Percentiles rank a stretch among this genome's conserved stretches.
Conservation (phyloP, 257 asterid species). For the Solanum ahanhuiri region DNA sequence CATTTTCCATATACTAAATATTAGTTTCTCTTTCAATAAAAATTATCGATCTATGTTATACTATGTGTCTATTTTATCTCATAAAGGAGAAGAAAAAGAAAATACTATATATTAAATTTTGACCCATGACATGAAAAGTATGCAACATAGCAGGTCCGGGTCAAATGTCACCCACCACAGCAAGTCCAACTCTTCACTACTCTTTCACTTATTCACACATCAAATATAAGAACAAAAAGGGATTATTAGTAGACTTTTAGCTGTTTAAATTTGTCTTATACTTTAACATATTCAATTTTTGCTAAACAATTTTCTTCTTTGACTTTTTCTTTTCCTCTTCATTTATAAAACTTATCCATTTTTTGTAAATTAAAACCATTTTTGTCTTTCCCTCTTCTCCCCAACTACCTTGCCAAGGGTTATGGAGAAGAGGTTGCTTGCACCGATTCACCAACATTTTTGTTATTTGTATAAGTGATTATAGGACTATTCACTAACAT, state of each 20-base stretch:
- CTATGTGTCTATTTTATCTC: background rate
- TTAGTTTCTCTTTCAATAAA: background rate
- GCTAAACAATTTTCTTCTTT: background rate
- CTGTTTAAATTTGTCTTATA: background rate
- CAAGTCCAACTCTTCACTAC: background rate
- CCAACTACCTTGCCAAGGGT: background rate
- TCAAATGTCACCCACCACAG: background rate
- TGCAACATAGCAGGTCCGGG: background rate
- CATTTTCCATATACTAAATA: background rate
- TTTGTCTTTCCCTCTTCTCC: background rate
- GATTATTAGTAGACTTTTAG: slow-evolving; percentile 3
- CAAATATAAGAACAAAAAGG: background rate
- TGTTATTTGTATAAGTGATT: background rate
- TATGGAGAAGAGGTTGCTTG: slow-evolving; percentile 1
- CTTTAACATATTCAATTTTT: background rate
- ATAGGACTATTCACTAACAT: background rate
- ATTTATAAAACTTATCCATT: background rate
- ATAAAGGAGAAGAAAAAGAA: background rate
- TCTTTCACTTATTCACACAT: background rate
- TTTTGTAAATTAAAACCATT: background rate
- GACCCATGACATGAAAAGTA: background rate
- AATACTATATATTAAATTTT: background rate
- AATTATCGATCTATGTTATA: background rate
- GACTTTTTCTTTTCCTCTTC: background rate
- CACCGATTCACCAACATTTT: background rate